A percentile compares a stretch with the other conserved stretches of the same genome.
Evolutionary conservation across 768 basidiomycete species (phyloP).

Genomic region (Tylopilus intermedius): DNA sequence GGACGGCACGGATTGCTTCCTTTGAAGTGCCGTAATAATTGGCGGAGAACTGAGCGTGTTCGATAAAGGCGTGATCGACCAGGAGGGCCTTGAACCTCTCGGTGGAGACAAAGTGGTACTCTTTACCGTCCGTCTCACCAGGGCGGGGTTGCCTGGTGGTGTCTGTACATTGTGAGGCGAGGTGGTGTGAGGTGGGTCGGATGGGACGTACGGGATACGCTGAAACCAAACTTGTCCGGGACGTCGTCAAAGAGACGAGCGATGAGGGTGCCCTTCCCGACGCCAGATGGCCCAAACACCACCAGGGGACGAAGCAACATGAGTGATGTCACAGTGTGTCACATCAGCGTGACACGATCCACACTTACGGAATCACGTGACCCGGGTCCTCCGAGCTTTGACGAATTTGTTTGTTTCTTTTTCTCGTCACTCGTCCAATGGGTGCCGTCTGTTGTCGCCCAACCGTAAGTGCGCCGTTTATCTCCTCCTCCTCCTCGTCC

Average conservation of each 20-base stretch:
- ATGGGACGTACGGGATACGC: constrained; percentile 68
- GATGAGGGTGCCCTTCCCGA: constrained; percentile 91
- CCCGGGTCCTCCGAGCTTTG: constrained; percentile 2
- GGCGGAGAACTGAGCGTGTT: constrained; percentile 88
- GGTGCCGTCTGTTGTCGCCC: constrained; percentile 84
- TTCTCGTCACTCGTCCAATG: constrained; percentile 34
- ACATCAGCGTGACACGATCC: not conserved
- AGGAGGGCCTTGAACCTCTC: constrained; percentile 73
- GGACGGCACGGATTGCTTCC: constrained; percentile 65
- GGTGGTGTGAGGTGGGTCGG: no score
- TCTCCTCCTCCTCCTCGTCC: no score
- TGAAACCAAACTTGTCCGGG: constrained; percentile 87
- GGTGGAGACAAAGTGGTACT: constrained; percentile 79
- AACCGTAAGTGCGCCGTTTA: constrained; percentile 42
- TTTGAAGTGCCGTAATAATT: constrained; percentile 93
- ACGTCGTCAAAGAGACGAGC: constrained; percentile 72
- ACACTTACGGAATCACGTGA: constrained; percentile 13
- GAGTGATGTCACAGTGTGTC: not conserved
- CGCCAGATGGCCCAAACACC: constrained; percentile 87
- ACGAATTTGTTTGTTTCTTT: constrained; percentile 15
- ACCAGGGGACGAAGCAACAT: constrained; percentile 53
- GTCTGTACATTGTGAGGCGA: constrained; percentile 42
- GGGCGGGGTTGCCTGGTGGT: constrained; percentile 83
- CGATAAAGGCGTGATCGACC: constrained; percentile 74
- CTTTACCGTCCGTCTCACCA: constrained; percentile 75